These are phyloP conservation scores for Penicillium griseofulvum DNA, from an alignment of 2,329 filamentous ascomycete species.

Conservation along the genomic window DNA sequence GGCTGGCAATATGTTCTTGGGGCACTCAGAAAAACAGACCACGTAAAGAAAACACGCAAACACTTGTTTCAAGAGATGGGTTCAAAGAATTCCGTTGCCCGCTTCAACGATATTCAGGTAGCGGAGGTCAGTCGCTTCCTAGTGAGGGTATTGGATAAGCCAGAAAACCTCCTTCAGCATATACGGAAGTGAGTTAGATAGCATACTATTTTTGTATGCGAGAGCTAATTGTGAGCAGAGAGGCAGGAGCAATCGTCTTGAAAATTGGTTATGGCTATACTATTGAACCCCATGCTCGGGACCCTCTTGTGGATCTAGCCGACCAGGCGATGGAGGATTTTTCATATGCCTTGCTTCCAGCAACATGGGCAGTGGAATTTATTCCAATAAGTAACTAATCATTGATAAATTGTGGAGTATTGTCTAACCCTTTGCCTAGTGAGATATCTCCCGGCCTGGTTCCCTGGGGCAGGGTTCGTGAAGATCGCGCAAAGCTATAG, in stretches of 20 bases:
- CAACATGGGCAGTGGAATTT: conserved; percentile 47
- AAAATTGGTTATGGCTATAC: conserved; percentile 41
- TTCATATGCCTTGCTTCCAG: conserved; percentile 41
- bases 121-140: conserved; percentile 46
- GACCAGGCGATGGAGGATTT: conserved; percentile 44
- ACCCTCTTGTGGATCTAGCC: conserved; percentile 42
- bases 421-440: conserved; percentile 14
- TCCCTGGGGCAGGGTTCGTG: conserved; percentile 49
- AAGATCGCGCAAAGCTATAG: conserved; percentile 38
- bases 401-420: not conserved
- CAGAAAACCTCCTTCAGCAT: conserved; percentile 41
- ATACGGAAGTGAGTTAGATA: conserved; percentile 30
- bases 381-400: conserved; percentile 35
- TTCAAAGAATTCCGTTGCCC: conserved; percentile 38
- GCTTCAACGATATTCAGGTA: conserved; percentile 45
- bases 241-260: conserved; percentile 41
- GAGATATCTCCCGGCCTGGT: conserved; percentile 42
- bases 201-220: not conserved
- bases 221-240: conserved; percentile 18
- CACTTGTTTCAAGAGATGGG: conserved; percentile 47
- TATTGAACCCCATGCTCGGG: conserved; percentile 22
- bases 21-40: conserved; percentile 36
- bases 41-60: conserved; percentile 45
- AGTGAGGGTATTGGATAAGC: conserved; percentile 42
- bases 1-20: conserved; percentile 41